Conservation (phyloP, 139 green algal genomes). For the Chlamydomonas applanata region DNA sequence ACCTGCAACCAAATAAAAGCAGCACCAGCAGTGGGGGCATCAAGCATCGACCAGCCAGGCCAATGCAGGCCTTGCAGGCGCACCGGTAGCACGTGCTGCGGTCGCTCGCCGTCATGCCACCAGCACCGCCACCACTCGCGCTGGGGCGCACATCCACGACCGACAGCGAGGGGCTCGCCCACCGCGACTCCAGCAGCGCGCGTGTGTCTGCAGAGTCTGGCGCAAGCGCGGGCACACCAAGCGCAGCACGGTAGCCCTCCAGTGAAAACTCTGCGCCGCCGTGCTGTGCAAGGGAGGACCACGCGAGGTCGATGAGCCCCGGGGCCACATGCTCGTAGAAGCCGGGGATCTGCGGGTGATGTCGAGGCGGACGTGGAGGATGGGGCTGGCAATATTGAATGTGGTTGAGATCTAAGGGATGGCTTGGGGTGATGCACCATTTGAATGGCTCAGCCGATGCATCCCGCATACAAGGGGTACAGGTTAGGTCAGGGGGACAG, state of each 20-base stretch:
- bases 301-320: constrained; percentile 65
- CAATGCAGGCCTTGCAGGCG: too few relatives aligned
- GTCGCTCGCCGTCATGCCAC: neutral
- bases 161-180: constrained; percentile 83
- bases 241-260: constrained; percentile 40
- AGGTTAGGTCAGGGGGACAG: too few relatives aligned
- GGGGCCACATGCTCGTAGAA: constrained; percentile 82
- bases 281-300: constrained; percentile 33
- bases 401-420: too few relatives aligned
- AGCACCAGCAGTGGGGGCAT: too few relatives aligned
- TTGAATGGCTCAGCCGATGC: too few relatives aligned
- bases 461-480: too few relatives aligned
- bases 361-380: too few relatives aligned
- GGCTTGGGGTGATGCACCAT: too few relatives aligned
- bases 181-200: constrained; percentile 73
- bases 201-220: neutral
- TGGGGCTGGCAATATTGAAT: too few relatives aligned
- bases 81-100: constrained; percentile 22
- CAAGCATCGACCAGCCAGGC: too few relatives aligned
- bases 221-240: constrained; percentile 26
- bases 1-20: too few relatives aligned
- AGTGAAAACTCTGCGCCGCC: constrained; percentile 63
- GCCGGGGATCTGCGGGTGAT: constrained; percentile 63
- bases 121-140: neutral
- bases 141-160: constrained; percentile 81